A percentile compares a stretch with the other conserved stretches of the same genome.
Evolutionary conservation across 176 grass and related monocot genomes (phyloP).

Genomic region (Elaeis guineensis): DNA sequence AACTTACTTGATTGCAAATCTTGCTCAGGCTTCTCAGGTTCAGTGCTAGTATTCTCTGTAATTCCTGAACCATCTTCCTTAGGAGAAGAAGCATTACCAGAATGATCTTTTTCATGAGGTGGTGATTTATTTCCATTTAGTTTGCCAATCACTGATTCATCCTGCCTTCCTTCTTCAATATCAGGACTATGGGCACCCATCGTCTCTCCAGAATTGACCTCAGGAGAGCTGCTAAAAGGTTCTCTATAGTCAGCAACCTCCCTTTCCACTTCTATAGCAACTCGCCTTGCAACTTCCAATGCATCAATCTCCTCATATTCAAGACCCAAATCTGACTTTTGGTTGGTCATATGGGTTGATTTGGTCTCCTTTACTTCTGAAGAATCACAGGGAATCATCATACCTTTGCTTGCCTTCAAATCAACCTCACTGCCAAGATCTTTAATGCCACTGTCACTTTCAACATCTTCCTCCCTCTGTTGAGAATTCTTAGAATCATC

Average conservation of each 20-base stretch:
- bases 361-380: slow-evolving; percentile 29
- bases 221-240: slow-evolving; percentile 52
- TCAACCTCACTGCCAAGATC: slow-evolving; percentile 22
- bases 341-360: slow-evolving; percentile 5
- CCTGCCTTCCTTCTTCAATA: slow-evolving; percentile 23
- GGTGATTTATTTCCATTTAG: slow-evolving; percentile 36
- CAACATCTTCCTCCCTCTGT: slow-evolving; percentile 3
- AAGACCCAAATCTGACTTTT: slow-evolving; percentile 29
- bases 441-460: slow-evolving; percentile 15
- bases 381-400: slow-evolving; percentile 30
- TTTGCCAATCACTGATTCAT: slow-evolving; percentile 13
- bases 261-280: slow-evolving; percentile 59
- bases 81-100: slow-evolving; percentile 46
- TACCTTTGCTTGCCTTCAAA: slow-evolving; percentile 7
- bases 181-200: slow-evolving; percentile 27
- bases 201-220: slow-evolving; percentile 33
- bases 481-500: slow-evolving; percentile 33
- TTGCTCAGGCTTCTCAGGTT: slow-evolving; percentile 29
- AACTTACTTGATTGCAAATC: neutral
- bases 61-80: slow-evolving; percentile 39
- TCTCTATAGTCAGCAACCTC: slow-evolving; percentile 77
- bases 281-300: slow-evolving; percentile 53
- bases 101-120: slow-evolving; percentile 18
- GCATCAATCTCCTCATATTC: slow-evolving; percentile 65
- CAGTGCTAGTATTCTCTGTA: slow-evolving; percentile 39